Base-by-base conservation (phyloP, 108 stramenopile genomes). In the Skeletonema costatum region DNA sequence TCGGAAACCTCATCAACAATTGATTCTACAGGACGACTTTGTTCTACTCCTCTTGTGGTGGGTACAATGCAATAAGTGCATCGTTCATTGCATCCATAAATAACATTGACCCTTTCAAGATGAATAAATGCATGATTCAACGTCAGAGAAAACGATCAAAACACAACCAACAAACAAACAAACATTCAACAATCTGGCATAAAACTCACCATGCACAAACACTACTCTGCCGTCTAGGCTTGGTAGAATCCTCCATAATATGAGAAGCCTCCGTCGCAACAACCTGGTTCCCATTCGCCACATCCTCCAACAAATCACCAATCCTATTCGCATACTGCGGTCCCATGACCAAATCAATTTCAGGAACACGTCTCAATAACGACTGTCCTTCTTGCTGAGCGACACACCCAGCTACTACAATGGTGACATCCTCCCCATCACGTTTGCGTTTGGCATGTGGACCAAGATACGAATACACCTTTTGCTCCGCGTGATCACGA, bases 21-120 rank as follows among this genome's bases (percentile, higher is more conserved):
- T 35, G 86, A 87, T 72, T 98, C 95, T 33, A 90, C 76, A 2
- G 97, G 93, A 2, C 98, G 90, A 25, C 91, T 92, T 77, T 98
- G 97, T 85, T 99, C 98, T 16, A 98, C 95, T 14, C 98, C 98
- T 44, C 98, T 74, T 32, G 96, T 97, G 53, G 92, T 94, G 7
- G 98, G 98, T 9, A 99, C 98, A 51, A 99, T 96, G 75, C 98
- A 99, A 83, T 97, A 98, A 19, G 97, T 92, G 84, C 98, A 99
- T 59, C 95, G 87, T 81, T 99, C 98, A 78, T 99, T 99, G 86
- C 98, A 99, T 17, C 98, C 94, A 63, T 93, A 93, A 73, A 97
- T 97, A 6, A 99, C 94, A 87, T 98, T 98, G 21, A 98, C 97
- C 53, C 53, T 56, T 46, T n/a, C 16, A 25, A 56, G 9, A 25